These are phyloP conservation scores for Cenchrus fungigraminus DNA, from an alignment of 176 grass and related monocot species.

Conservation along the genomic window DNA sequence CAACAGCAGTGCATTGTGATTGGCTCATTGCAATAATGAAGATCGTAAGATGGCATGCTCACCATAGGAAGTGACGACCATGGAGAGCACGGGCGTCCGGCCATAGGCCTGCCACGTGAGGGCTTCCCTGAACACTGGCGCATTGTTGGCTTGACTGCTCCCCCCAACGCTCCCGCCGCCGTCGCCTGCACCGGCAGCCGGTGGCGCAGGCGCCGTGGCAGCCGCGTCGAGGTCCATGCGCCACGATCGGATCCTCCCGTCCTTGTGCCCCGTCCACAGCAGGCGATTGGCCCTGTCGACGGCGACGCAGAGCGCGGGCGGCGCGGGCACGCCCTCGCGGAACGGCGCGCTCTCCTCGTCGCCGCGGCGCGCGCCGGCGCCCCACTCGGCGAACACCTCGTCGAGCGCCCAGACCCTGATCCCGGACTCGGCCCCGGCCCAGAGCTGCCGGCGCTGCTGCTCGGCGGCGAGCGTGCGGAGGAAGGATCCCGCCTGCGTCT, in stretches of 20 bases:
- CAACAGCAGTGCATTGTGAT: slow-evolving; percentile 6
- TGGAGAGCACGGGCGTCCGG: slow-evolving; percentile 77
- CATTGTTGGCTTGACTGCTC: slow-evolving; percentile 36
- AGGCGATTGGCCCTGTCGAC: slow-evolving; percentile 74
- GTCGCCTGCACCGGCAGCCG: slow-evolving; percentile 26
- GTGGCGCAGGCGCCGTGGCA: slow-evolving; percentile 26
- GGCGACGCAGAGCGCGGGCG: slow-evolving; percentile 71
- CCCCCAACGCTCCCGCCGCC: slow-evolving; percentile 42
- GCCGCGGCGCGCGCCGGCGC: slow-evolving; percentile 60
- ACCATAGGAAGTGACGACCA: slow-evolving; percentile 85
- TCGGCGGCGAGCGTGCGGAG: slow-evolving; percentile 67
- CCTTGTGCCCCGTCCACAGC: slow-evolving; percentile 93
- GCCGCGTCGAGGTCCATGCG: slow-evolving; percentile 56
- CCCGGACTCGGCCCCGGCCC: slow-evolving; percentile 59
- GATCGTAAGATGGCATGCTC: slow-evolving; percentile 28
- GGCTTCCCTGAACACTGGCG: slow-evolving; percentile 63
- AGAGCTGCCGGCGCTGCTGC: slow-evolving; percentile 56
- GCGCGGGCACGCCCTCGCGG: slow-evolving; percentile 67
- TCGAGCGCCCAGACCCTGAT: slow-evolving; percentile 61
- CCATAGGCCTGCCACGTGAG: slow-evolving; percentile 90
- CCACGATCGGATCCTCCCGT: slow-evolving; percentile 89
- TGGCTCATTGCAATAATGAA: not conserved
- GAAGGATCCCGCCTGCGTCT: slow-evolving; percentile 87
- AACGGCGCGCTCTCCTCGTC: slow-evolving; percentile 92
- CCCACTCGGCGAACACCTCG: slow-evolving; percentile 58